Conservation (phyloP, 2,329 filamentous ascomycete genomes). For the Ustilaginoidea virens region DNA sequence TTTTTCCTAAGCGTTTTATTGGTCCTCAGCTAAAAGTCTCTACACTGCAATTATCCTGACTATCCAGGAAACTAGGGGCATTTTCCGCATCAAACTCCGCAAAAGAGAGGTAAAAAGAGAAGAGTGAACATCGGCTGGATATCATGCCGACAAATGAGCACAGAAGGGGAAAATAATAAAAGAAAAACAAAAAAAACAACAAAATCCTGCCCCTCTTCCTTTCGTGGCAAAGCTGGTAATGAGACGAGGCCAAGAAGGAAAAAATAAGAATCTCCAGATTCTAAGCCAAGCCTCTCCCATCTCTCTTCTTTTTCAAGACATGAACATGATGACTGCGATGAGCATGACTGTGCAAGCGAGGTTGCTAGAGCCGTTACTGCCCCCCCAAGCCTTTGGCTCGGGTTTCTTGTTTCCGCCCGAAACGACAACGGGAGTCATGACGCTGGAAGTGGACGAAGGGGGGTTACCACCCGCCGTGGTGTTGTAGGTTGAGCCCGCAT, state of each 20-base stretch:
- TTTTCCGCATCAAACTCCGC: too few species aligned
- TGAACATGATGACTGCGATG: constrained; percentile 17
- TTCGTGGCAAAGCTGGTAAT: too few species aligned
- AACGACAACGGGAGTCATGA: constrained; percentile 13
- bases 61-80: too few species aligned
- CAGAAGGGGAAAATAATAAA: background rate
- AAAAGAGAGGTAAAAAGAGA: too few species aligned
- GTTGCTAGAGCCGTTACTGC: constrained; percentile 15
- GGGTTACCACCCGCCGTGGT: constrained; percentile 10
- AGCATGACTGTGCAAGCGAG: constrained; percentile 21
- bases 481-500: constrained; percentile 14
- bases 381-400: constrained; percentile 14
- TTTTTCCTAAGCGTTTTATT: too few species aligned
- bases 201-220: constrained; percentile 2
- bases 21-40: too few species aligned
- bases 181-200: background rate
- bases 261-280: background rate
- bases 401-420: constrained; percentile 19
- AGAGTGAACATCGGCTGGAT: too few species aligned
- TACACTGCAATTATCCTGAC: too few species aligned
- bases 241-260: too few species aligned
- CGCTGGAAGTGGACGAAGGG: constrained; percentile 10
- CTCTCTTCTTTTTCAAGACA: constrained; percentile 12
- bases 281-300: background rate
- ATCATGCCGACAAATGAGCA: background rate